Percentiles rank a stretch among this genome's conserved stretches.
Conservation (phyloP, 805 yeast genomes). For the Maudiozyma turicensis region DNA sequence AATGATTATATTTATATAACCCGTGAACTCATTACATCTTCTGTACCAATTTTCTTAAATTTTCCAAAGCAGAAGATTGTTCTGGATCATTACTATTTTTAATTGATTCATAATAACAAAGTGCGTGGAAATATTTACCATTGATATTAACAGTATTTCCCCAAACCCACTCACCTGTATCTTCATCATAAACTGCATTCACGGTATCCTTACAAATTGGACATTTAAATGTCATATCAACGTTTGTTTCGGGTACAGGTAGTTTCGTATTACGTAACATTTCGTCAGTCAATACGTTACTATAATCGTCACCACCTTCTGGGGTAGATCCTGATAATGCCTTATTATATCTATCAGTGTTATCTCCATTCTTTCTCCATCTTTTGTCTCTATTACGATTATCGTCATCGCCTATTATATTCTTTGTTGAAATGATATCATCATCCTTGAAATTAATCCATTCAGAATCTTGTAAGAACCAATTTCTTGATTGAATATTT, state of each 20-base stretch:
- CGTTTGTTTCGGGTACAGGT: conserved; percentile 54
- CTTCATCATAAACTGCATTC: conserved; percentile 60
- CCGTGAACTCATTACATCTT: conserved; percentile 3
- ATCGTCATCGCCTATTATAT: conserved; percentile 6
- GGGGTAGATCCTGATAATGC: background rate
- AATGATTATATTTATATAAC: too few species aligned
- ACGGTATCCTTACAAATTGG: conserved; percentile 63
- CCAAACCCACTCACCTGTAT: conserved; percentile 78
- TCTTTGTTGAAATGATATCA: conserved; percentile 39
- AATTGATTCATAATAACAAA: conserved; percentile 56
- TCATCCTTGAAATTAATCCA: conserved; percentile 71
- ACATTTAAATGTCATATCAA: conserved; percentile 49
- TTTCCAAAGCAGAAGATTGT: conserved; percentile 15
- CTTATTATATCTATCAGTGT: background rate
- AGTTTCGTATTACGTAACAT: conserved; percentile 42
- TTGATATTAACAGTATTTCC: conserved; percentile 47
- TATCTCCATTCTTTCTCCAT: background rate
- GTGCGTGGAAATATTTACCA: conserved; percentile 50
- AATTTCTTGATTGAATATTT: conserved; percentile 61
- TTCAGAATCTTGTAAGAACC: conserved; percentile 65
- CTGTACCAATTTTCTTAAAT: conserved; percentile 10
- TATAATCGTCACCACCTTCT: conserved; percentile 4
- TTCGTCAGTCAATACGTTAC: conserved; percentile 15
- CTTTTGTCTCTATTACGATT: conserved; percentile 3
- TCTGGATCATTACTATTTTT: conserved; percentile 13